Evolutionary conservation across 1,139 yeast genomes (phyloP).

Genomic region (Scheffersomyces segobiensis): DNA sequence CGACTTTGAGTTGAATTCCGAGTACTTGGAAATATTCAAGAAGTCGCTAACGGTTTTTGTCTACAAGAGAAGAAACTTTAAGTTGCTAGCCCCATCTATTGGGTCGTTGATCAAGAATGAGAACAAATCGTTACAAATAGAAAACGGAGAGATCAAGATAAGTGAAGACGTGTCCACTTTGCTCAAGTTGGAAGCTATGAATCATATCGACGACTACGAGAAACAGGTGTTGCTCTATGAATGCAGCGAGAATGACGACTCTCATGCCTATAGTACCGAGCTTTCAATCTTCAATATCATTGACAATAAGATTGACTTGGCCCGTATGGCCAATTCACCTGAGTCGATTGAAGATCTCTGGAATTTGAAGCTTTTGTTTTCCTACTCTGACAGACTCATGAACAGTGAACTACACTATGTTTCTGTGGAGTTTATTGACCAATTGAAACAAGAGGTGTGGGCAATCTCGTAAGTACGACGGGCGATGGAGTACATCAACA

Average conservation of each 20-base stretch:
- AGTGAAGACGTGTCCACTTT: constrained; percentile 26
- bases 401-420: constrained; percentile 39
- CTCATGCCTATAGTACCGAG: constrained; percentile 17
- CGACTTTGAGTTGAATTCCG: constrained; percentile 40
- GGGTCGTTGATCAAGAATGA: constrained; percentile 38
- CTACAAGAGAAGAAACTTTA: constrained; percentile 46
- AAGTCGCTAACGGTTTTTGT: constrained; percentile 51
- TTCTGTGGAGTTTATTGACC: constrained; percentile 51
- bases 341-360: constrained; percentile 56
- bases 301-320: constrained; percentile 58
- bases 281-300: constrained; percentile 48
- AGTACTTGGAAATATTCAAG: constrained; percentile 44
- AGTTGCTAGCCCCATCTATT: constrained; percentile 36
- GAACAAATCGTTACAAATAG: constrained; percentile 29
- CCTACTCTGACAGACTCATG: constrained; percentile 52
- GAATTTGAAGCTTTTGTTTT: constrained; percentile 65
- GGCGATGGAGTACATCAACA: background rate
- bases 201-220: constrained; percentile 31
- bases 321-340: constrained; percentile 46
- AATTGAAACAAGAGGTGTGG: constrained; percentile 49
- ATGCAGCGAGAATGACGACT: constrained; percentile 18
- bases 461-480: constrained; percentile 2
- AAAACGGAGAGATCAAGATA: constrained; percentile 27
- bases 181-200: constrained; percentile 25
- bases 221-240: constrained; percentile 36